Evolutionary conservation across 805 yeast genomes (phyloP).

Genomic region (Pichia ethanolica): DNA sequence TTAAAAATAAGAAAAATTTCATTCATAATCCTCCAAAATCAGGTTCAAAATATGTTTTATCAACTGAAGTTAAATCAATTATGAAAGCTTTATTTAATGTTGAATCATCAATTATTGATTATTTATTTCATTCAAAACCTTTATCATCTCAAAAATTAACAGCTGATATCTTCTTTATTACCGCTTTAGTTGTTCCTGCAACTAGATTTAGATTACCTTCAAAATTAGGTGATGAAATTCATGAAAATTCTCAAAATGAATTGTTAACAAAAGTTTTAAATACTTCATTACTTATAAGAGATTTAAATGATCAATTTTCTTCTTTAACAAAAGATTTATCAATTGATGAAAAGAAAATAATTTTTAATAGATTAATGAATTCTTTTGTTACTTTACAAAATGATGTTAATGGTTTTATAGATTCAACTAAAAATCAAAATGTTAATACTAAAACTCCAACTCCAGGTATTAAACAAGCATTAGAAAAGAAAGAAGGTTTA

Average conservation of each 20-base stretch:
- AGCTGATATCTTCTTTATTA: constrained; percentile 86
- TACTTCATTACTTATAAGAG: constrained; percentile 77
- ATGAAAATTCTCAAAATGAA: constrained; percentile 91
- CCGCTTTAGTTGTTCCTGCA: constrained; percentile 87
- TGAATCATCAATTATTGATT: constrained; percentile 63
- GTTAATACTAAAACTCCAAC: constrained; percentile 60
- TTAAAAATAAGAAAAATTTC: constrained; percentile 14
- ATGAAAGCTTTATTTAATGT: constrained; percentile 65
- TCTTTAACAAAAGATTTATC: constrained; percentile 53
- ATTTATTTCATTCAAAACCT: constrained; percentile 80
- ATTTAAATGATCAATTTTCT: constrained; percentile 77
- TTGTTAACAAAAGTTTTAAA: constrained; percentile 71
- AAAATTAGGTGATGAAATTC: constrained; percentile 91
- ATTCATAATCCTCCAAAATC: constrained; percentile 47
- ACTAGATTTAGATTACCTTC: constrained; percentile 96
- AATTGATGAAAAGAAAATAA: constrained; percentile 54
- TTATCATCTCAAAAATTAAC: constrained; percentile 35
- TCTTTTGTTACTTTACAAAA: constrained; percentile 91
- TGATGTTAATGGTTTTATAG: constrained; percentile 90
- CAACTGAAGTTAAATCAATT: constrained; percentile 80
- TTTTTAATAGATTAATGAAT: constrained; percentile 89
- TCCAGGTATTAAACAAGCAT: constrained; percentile 96
- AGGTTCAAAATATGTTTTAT: constrained; percentile 79
- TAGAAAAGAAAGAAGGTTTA: constrained; percentile 97
- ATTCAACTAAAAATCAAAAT: constrained; percentile 81